Base-by-base conservation (phyloP, 2,329 filamentous ascomycete genomes). In the Sporothrix variecibatus region DNA sequence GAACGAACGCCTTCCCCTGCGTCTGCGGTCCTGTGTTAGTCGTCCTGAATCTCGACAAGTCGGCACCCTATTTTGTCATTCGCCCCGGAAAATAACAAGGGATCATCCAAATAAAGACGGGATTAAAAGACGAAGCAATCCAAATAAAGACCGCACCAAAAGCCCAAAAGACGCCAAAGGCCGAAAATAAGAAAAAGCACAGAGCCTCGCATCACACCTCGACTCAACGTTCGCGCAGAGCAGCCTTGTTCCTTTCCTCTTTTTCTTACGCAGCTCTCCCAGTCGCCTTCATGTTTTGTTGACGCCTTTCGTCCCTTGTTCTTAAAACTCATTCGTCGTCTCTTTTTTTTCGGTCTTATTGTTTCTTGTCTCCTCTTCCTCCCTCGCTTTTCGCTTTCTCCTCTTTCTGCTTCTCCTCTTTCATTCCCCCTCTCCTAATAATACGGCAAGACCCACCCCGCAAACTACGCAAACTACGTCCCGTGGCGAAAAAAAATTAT, bases 401-500 rank as follows among this genome's bases (percentile, higher is more conserved):
- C 43, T 71, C 56, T 75, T 51, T 51, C 26, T 38, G 3, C 62
- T 17, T 51, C 64, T 67, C 64, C 49, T 71, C 53, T 75, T 56
- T 53, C 28, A 58, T 65, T 67, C 23, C 40, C 67, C 73, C 69
- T 74, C 73, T 71, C 46, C 73, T 74, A 67, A 74, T 74, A 72
- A 72, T 67, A 74, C 60, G 60, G 73, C 73, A 28, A 67, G 73
- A 74, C 73, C 73, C 73, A 74, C 73, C 70, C 73, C 69, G 73
- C 73, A 74, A 70, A 71, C 68, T 71, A 73, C 72, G 65, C 71
- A 72, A 62, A 68, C 28, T 69, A 73, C 72, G 43, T 71, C 72
- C 60, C 68, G 73, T 74, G 73, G 73, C 73, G 67, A 74, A 46
- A 67, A 74, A 73, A 72, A 74, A 70, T 53, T 68, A n/a, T 53